A percentile compares a stretch with the other conserved stretches of the same genome.
phyloP scores from a whole-genome alignment of 345 rosid species.

The Abelmoschus esculentus region DNA sequence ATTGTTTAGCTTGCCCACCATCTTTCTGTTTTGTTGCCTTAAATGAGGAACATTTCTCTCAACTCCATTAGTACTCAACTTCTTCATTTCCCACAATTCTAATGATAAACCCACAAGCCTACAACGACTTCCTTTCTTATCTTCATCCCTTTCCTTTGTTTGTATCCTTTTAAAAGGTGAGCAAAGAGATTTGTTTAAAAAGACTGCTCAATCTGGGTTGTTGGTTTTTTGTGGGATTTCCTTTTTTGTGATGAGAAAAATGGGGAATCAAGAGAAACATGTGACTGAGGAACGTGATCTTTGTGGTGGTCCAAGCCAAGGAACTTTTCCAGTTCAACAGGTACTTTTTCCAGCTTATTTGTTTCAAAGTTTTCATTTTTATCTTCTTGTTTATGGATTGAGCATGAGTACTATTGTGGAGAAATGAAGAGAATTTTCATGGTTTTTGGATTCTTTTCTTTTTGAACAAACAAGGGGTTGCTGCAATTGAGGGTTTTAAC shows the following conservation, averaged over 20 bases:
- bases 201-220: not conserved
- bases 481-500: no score
- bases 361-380: not conserved
- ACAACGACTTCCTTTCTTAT: not conserved
- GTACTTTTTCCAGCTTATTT: conserved; percentile 8
- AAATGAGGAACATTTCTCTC: conserved; percentile 6
- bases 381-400: not conserved
- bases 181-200: not conserved
- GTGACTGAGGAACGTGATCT: conserved; percentile 11
- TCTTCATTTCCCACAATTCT: not conserved
- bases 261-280: conserved; percentile 28
- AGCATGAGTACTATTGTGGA: not conserved
- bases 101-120: not conserved
- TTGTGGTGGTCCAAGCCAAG: conserved; percentile 18
- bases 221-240: conserved; percentile 8
- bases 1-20: conserved; percentile 2
- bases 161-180: not conserved
- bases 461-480: not conserved
- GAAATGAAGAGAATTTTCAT: not conserved
- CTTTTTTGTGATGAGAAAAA: not conserved
- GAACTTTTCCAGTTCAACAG: conserved; percentile 16
- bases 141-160: not conserved
- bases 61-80: not conserved
- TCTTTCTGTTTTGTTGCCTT: conserved; percentile 23
- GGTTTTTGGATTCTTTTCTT: not conserved